Percentiles rank a stretch among this genome's conserved stretches.
Conservation (phyloP, 805 yeast species). For the Peterozyma xylosa region DNA sequence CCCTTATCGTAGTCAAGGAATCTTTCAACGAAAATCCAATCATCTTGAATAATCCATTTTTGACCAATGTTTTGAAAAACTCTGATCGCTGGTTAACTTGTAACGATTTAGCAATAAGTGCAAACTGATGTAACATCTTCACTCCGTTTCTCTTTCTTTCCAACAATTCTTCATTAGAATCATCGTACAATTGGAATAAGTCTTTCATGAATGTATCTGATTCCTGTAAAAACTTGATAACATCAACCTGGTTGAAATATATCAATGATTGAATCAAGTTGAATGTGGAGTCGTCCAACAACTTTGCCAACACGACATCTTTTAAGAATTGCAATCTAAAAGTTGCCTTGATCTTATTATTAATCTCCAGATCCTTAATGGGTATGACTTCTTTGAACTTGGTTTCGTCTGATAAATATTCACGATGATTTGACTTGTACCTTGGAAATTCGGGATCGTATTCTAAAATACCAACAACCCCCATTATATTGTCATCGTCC, state of each 20-base stretch:
- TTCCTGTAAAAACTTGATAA: slow-evolving; percentile 51
- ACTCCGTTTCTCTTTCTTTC: slow-evolving; percentile 61
- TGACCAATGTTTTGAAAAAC: slow-evolving; percentile 57
- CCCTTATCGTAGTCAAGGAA: slow-evolving; percentile 38
- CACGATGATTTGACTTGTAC: slow-evolving; percentile 73
- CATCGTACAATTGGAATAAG: slow-evolving; percentile 32
- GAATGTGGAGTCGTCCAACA: slow-evolving; percentile 75
- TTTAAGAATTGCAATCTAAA: slow-evolving; percentile 74
- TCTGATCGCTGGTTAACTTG: slow-evolving; percentile 54
- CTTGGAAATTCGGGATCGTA: slow-evolving; percentile 84
- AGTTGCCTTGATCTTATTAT: slow-evolving; percentile 60
- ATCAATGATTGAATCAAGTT: slow-evolving; percentile 61
- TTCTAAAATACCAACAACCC: slow-evolving; percentile 75
- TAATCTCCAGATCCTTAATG: slow-evolving; percentile 39
- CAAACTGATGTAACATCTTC: slow-evolving; percentile 71
- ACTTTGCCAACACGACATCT: slow-evolving; percentile 79
- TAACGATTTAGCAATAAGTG: slow-evolving; percentile 61
- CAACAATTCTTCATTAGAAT: slow-evolving; percentile 5
- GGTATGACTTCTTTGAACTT: slow-evolving; percentile 70
- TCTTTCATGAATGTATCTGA: slow-evolving; percentile 42
- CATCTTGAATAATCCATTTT: slow-evolving; percentile 62
- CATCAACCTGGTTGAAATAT: slow-evolving; percentile 58
- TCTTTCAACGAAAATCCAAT: slow-evolving; percentile 66
- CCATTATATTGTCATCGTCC: slow-evolving; percentile 42
- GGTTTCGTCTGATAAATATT: slow-evolving; percentile 47